A percentile compares a stretch with the other conserved stretches of the same genome.
Conservation (phyloP, 768 basidiomycete species). For the Lactarius indigo region DNA sequence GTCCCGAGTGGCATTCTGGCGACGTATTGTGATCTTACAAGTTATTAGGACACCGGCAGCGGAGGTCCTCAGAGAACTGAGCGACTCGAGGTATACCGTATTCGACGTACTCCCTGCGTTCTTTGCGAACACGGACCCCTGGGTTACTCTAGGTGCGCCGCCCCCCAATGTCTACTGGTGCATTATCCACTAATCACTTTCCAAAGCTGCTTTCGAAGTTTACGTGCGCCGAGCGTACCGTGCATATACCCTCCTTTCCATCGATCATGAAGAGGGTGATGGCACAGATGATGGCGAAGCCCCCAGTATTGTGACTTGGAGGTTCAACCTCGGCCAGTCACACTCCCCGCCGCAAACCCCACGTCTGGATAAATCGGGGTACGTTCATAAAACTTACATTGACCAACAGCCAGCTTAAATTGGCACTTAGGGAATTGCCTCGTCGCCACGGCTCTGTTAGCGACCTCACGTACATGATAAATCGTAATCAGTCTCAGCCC, state of each 20-base stretch:
- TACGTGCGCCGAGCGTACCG: conserved; percentile 95
- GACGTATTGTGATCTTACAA: background rate
- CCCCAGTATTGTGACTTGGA: conserved; percentile 82
- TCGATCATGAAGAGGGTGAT: conserved; percentile 95
- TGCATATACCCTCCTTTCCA: conserved; percentile 84
- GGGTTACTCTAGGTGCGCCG: conserved; percentile 73
- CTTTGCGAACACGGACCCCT: conserved; percentile 83
- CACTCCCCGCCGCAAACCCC: conserved; percentile 87
- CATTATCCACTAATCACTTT: conserved; percentile 1
- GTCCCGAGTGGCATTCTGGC: background rate
- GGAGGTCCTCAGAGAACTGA: conserved; percentile 87
- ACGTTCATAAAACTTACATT: conserved; percentile 22
- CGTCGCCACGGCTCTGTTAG: conserved; percentile 90
- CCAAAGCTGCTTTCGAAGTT: conserved; percentile 85
- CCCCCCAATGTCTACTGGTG: background rate
- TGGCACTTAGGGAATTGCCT: conserved; percentile 43
- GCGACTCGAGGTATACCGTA: conserved; percentile 94
- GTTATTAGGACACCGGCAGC: conserved; percentile 66
- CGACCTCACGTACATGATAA: conserved; percentile 91
- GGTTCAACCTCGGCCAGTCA: conserved; percentile 90
- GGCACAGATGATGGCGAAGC: conserved; percentile 77
- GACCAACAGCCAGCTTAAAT: background rate
- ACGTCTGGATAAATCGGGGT: conserved; percentile 49
- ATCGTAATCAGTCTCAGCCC: conserved; percentile 81
- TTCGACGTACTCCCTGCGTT: conserved; percentile 96